phyloP scores from a whole-genome alignment of 164 flowering plant species.

The Hamamelis virginiana region DNA sequence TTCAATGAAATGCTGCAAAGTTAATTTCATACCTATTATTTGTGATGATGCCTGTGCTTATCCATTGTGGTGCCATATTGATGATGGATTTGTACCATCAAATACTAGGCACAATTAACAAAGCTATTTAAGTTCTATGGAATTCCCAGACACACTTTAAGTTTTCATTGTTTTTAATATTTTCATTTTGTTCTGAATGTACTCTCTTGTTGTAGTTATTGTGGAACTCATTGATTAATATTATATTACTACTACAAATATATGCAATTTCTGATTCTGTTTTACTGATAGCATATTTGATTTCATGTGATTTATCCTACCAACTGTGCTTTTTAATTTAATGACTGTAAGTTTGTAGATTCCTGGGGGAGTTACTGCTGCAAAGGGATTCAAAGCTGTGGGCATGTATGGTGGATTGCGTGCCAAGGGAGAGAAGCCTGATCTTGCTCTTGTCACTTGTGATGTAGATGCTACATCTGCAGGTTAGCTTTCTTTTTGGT shows the following conservation, averaged over 20 bases:
- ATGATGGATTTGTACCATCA: not conserved
- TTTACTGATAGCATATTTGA: not conserved
- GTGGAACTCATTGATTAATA: too few relatives aligned
- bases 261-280: too few relatives aligned
- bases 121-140: not conserved
- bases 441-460: conserved; percentile 92
- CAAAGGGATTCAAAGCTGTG: conserved; percentile 91
- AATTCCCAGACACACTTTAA: not conserved
- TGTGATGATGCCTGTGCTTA: not conserved
- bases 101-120: not conserved
- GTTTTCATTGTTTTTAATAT: not conserved
- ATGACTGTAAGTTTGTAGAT: conserved; percentile 37
- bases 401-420: conserved; percentile 90
- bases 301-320: not conserved
- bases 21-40: too few relatives aligned
- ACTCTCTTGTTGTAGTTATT: too few relatives aligned
- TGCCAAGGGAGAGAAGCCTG: conserved; percentile 87
- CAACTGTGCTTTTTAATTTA: not conserved
- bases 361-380: conserved; percentile 94
- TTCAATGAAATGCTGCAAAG: too few relatives aligned
- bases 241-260: too few relatives aligned
- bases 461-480: conserved; percentile 92
- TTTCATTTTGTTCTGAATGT: too few relatives aligned
- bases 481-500: conserved; percentile 42
- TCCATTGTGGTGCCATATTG: not conserved